Percentiles rank a stretch among this genome's conserved stretches.
phyloP scores from a whole-genome alignment of 2,329 filamentous ascomycete species.

The Epichloe aotearoae region DNA sequence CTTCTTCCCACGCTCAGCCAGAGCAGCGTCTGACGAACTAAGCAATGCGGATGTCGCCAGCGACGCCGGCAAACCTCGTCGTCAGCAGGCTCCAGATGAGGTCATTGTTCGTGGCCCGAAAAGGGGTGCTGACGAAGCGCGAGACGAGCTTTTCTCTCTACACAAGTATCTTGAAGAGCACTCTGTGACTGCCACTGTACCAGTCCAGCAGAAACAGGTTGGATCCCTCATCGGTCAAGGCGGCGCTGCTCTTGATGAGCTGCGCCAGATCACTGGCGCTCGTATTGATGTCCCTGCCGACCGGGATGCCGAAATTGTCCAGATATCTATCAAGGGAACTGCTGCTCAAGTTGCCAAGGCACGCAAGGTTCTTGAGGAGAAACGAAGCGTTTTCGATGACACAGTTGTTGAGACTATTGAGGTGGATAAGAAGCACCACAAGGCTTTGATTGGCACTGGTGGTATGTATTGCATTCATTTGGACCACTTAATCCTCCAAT shows the following conservation, averaged over 20 bases:
- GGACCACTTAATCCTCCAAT: neutral
- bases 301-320: constrained; percentile 61
- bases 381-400: constrained; percentile 75
- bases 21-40: constrained; percentile 53
- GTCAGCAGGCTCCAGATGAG: constrained; percentile 72
- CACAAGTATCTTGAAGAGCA: constrained; percentile 85
- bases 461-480: constrained; percentile 45
- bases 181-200: constrained; percentile 64
- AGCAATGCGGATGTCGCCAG: constrained; percentile 55
- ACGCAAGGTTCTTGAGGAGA: constrained; percentile 79
- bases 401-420: constrained; percentile 76
- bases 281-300: constrained; percentile 84
- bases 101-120: constrained; percentile 84
- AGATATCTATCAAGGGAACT: constrained; percentile 85
- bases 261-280: constrained; percentile 72
- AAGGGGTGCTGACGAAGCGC: constrained; percentile 82
- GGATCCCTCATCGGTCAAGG: constrained; percentile 89
- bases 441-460: constrained; percentile 73
- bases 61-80: constrained; percentile 51
- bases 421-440: constrained; percentile 90
- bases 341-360: constrained; percentile 84
- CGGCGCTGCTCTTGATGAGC: constrained; percentile 78
- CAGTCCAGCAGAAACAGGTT: constrained; percentile 81
- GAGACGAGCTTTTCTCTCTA: constrained; percentile 80
- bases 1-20: constrained; percentile 68